Evolutionary conservation across 1,284 basidiomycete species (phyloP), one percentile per base, ranked within the genome.

Genomic region (Leccinum laetum): DNA sequence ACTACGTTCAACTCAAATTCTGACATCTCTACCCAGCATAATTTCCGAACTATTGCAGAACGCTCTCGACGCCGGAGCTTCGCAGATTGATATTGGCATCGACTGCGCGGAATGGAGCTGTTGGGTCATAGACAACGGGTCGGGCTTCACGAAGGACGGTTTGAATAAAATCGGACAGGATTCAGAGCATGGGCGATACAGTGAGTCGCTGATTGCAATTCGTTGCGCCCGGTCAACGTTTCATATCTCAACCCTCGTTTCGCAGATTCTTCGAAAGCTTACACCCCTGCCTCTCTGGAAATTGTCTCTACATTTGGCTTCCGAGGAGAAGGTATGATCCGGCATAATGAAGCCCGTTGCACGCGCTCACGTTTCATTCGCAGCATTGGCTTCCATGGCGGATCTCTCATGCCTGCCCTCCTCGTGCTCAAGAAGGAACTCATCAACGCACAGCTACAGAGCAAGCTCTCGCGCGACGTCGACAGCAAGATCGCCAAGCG

Each of bases 11-110:
- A 86, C 92, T 0, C 87, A 94, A 73, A 89, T 95, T 68, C 79
- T 97, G 64, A 93, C 93, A 0, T 91, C 93, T 6, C 76, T 96
- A 21, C 83, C 91, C 5, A 87, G 91, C 72, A 82, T 95, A 64
- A 80, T 96, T 21, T 88, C 88, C 1, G 94, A 97, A 77, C 86
- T 98, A 49, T 77, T 94, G 16, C 93, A 96, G 73, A 98, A 98
- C 74, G 85, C 93, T 1, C 79, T 93, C 16, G 92, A 93, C 69
- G 88, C 90, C n/a, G 81, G 81, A 46, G 86, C 90, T 1, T 79
- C 75, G 21, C 80, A 83, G 44, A 79, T 93, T 64, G 85, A 91
- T 61, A 78, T 93, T 64, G 87, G 89, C 8, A 73, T 93, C 3
- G 82, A 93, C 70, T 85, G 83, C 67, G 83, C 85, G 58, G 84